phyloP scores from a whole-genome alignment of 1,284 basidiomycete genomes.

The Sanghuangporus sanghuang region DNA sequence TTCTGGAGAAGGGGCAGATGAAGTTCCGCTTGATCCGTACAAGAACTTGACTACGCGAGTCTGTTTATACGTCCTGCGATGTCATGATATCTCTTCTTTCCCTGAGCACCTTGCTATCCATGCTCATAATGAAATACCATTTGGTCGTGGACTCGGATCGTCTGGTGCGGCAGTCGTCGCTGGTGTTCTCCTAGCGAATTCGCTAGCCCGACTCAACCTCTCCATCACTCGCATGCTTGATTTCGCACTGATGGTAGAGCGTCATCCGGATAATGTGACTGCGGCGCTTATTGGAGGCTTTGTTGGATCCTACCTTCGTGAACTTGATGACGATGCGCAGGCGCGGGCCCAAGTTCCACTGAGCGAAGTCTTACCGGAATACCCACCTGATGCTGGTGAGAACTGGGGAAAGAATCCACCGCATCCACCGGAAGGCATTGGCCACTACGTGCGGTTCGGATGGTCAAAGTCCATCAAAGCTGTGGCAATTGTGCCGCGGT shows the following conservation, averaged over 20 bases:
- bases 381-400: slow-evolving; percentile 87
- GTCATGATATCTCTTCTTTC: slow-evolving; percentile 71
- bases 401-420: slow-evolving; percentile 91
- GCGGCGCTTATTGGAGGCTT: slow-evolving; percentile 97
- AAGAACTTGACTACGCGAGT: slow-evolving; percentile 98
- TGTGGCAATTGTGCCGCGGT: slow-evolving; percentile 91
- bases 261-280: slow-evolving; percentile 99
- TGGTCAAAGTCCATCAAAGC: slow-evolving; percentile 90
- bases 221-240: slow-evolving; percentile 78
- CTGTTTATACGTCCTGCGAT: slow-evolving; percentile 94
- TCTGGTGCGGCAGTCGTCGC: slow-evolving; percentile 98
- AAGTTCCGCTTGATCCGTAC: slow-evolving; percentile 93
- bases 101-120: slow-evolving; percentile 72
- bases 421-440: slow-evolving; percentile 84
- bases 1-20: slow-evolving; percentile 83
- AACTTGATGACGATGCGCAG: slow-evolving; percentile 74
- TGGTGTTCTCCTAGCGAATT: slow-evolving; percentile 86
- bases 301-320: slow-evolving; percentile 94
- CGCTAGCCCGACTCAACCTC: slow-evolving; percentile 73
- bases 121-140: slow-evolving; percentile 92
- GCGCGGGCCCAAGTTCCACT: slow-evolving; percentile 87
- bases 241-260: slow-evolving; percentile 98
- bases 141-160: slow-evolving; percentile 94
- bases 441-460: slow-evolving; percentile 89
- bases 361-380: slow-evolving; percentile 95